Percentiles rank a stretch among this genome's conserved stretches.
Evolutionary conservation across 2,329 filamentous ascomycete genomes (phyloP).

Genomic region (Penicillium polonicum): DNA sequence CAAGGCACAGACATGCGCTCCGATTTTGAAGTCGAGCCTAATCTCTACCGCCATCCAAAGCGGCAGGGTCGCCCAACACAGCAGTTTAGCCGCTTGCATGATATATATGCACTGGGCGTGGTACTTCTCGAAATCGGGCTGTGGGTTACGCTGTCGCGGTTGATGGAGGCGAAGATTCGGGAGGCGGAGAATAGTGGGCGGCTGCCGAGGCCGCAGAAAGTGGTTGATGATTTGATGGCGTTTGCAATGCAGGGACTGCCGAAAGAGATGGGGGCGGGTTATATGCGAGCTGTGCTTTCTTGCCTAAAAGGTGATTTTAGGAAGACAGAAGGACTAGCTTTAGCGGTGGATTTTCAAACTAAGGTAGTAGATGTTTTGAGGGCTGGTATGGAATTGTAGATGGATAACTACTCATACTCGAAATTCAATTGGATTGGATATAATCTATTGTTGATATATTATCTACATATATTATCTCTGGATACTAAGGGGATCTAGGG

Average conservation of each 20-base stretch:
- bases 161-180: constrained; percentile 27
- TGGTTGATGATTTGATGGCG: constrained; percentile 19
- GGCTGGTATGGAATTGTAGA: constrained; percentile 3
- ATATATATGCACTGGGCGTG: constrained; percentile 42
- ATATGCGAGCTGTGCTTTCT: constrained; percentile 24
- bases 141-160: constrained; percentile 30
- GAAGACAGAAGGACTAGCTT: constrained; percentile 19
- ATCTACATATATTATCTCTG: too few species aligned
- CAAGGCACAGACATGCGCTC: constrained; percentile 26
- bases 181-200: constrained; percentile 24
- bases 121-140: constrained; percentile 41
- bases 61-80: constrained; percentile 30
- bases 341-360: constrained; percentile 28
- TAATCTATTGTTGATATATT: too few species aligned
- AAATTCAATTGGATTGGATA: too few species aligned
- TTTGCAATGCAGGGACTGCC: constrained; percentile 22
- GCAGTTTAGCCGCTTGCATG: constrained; percentile 33
- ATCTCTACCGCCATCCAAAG: constrained; percentile 34
- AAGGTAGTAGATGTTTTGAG: constrained; percentile 26
- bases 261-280: constrained; percentile 28
- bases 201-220: constrained; percentile 22
- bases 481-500: too few species aligned
- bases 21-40: constrained; percentile 29
- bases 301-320: constrained; percentile 26
- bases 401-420: not conserved